Base-by-base conservation (phyloP, 2,329 filamentous ascomycete genomes). In the Cladosporium austrohemisphaericum region DNA sequence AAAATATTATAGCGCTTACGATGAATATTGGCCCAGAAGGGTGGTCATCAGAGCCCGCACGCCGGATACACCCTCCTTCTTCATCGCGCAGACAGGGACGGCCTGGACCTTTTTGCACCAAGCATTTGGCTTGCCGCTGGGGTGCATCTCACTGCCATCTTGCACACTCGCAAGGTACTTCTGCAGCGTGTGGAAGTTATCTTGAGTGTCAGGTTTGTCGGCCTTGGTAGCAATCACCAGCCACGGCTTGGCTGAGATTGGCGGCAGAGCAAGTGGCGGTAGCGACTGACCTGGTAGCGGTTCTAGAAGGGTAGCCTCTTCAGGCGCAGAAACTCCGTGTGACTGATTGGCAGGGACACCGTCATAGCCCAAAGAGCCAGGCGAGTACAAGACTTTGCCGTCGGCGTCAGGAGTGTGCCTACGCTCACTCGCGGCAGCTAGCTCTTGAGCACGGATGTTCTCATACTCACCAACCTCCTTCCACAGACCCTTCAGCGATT, bases 211-310 rank as follows among this genome's bases (percentile, higher is more conserved):
- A 3, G 84, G 80, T 48, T 95, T 66, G 65, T 97, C 92, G 1
- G 88, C 91, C 70, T 97, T 97, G 16, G 91, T 96, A 1, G 88
- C 92, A 35, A 96, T 83, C 4, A 96, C 91, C 61, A 95, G 93
- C 93, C 93, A 98, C 1, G 93, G 91, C 71, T 98, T 98, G 26
- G 80, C 81, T n/a, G 87, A 86, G 57, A 97, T 94, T 32, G 85
- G 81, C n/a, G 87, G 76, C 9, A 79, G 70, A 29, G 68, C 67
- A 26, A 78, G 66, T 19, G 70, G 74, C 32, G 72, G 75, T 16
- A 80, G 67, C 28, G 51, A 40, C 31, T 52, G 22, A 38, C 59
- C 53, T 25, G 55, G 51, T 18, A 58, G 51, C 9, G 57, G 55
- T 32, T 60, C 51, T 10, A 62, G 56, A 11, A 62, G 44, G n/a